Evolutionary conservation across 768 basidiomycete genomes (phyloP).

Genomic region (Pleurotus platypus): DNA sequence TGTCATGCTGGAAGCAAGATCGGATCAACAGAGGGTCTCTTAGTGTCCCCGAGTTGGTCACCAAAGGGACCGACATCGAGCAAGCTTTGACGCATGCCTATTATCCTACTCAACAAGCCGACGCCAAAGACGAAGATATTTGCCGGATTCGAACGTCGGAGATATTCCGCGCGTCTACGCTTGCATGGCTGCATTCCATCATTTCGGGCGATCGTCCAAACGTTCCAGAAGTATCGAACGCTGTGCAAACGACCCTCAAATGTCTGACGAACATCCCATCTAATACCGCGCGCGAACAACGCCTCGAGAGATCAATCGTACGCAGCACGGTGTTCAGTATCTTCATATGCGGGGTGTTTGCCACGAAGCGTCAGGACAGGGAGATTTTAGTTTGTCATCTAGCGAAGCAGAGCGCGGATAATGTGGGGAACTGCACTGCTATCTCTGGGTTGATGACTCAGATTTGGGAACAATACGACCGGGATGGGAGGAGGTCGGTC

Average conservation of each 20-base stretch:
- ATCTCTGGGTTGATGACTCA: conserved; percentile 46
- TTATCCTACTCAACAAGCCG: conserved; percentile 16
- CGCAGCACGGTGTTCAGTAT: conserved; percentile 78
- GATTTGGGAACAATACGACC: conserved; percentile 51
- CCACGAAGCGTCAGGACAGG: conserved; percentile 44
- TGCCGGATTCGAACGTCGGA: conserved; percentile 46
- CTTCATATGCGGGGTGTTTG: conserved; percentile 69
- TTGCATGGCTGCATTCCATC: conserved; percentile 73
- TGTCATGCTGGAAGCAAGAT: conserved; percentile 62
- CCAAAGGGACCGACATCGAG: conserved; percentile 50
- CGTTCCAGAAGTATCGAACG: conserved; percentile 56
- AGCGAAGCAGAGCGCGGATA: conserved; percentile 45
- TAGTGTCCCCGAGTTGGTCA: conserved; percentile 59
- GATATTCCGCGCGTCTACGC: conserved; percentile 72
- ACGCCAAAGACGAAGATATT: conserved; percentile 21
- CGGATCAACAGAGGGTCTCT: conserved; percentile 39
- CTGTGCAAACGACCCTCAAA: conserved; percentile 50
- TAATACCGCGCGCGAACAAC: conserved; percentile 16
- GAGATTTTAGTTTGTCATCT: conserved; percentile 42
- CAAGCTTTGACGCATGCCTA: conserved; percentile 22
- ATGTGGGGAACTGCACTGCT: conserved; percentile 63
- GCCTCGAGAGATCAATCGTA: conserved; percentile 52
- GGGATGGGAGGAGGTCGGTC: conserved; percentile 29
- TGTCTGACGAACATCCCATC: conserved; percentile 38
- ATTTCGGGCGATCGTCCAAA: conserved; percentile 70